These are phyloP conservation scores for Thermothelomyces thermophilus DNA, from an alignment of 2,329 filamentous ascomycete genomes.

Conservation along the genomic window DNA sequence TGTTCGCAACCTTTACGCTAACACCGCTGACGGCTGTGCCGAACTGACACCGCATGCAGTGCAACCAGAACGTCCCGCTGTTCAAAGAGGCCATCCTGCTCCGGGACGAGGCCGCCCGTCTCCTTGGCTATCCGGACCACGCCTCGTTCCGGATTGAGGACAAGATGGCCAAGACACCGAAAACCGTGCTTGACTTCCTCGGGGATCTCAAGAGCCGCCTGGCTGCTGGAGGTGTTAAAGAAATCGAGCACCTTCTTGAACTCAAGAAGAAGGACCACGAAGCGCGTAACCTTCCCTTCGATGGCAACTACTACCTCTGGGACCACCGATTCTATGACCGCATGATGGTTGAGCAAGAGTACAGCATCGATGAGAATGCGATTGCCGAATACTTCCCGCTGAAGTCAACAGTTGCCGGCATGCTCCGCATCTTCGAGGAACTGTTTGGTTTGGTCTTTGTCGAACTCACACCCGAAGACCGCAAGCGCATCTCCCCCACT, in stretches of 20 bases:
- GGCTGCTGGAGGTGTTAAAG: conserved; percentile 61
- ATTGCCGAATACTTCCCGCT: conserved; percentile 83
- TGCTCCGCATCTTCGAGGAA: conserved; percentile 79
- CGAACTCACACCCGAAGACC: conserved; percentile 60
- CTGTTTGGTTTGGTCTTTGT: conserved; percentile 76
- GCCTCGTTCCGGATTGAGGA: conserved; percentile 70
- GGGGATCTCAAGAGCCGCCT: conserved; percentile 62
- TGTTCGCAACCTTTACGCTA: neutral
- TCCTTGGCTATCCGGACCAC: conserved; percentile 71
- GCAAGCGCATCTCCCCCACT: conserved; percentile 57
- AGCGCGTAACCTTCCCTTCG: conserved; percentile 50
- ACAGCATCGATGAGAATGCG: conserved; percentile 69
- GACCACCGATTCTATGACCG: conserved; percentile 75
- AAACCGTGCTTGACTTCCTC: conserved; percentile 67
- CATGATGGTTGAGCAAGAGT: conserved; percentile 74
- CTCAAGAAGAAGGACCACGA: conserved; percentile 67
- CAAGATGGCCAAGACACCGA: conserved; percentile 77
- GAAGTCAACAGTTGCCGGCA: conserved; percentile 63
- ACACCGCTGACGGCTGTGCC: neutral
- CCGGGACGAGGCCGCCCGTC: conserved; percentile 69
- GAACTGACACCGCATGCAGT: conserved; percentile 32
- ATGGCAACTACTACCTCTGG: conserved; percentile 75
- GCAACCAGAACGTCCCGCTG: conserved; percentile 62
- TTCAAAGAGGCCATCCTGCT: conserved; percentile 70
- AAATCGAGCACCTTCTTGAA: conserved; percentile 62